Percentiles rank a stretch among this genome's conserved stretches.
Conservation (phyloP, 2,329 filamentous ascomycete genomes). For the Penicillium sp. region DNA sequence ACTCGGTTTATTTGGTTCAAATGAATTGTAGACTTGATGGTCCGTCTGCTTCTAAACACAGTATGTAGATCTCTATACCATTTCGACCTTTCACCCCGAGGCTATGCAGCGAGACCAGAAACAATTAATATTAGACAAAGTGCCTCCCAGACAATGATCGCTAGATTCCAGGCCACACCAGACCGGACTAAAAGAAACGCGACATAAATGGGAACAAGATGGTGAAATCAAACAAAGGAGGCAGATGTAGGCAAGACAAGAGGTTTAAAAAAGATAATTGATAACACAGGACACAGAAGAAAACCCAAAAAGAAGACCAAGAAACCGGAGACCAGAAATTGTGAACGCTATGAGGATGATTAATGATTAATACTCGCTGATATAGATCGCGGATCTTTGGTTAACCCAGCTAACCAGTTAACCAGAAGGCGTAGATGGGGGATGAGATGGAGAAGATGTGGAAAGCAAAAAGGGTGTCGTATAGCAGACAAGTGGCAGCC, state of each 20-base stretch:
- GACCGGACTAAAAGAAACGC: not conserved
- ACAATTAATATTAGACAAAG: conserved; percentile 10
- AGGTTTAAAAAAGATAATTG: not conserved
- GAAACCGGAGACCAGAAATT: conserved; percentile 2
- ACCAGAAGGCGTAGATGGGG: conserved; percentile 1
- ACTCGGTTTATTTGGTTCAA: not conserved
- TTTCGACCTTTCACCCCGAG: conserved; percentile 1
- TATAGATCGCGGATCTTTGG: conserved; percentile 12
- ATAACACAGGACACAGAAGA: conserved; percentile 7
- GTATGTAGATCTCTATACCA: not conserved
- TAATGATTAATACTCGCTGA: conserved; percentile 24
- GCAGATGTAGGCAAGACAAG: not conserved
- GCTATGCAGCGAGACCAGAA: conserved; percentile 5
- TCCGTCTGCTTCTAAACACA: not conserved
- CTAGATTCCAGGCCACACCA: not conserved
- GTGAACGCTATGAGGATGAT: conserved; percentile 19
- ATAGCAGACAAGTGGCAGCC: conserved; percentile 2
- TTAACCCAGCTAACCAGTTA: conserved; percentile 14
- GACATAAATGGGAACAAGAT: conserved; percentile 1
- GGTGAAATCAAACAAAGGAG: not conserved
- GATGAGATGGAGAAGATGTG: conserved; percentile 3
- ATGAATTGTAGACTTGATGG: not conserved
- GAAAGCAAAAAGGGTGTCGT: conserved; percentile 1
- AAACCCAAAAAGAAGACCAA: not conserved
- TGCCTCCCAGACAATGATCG: conserved; percentile 1